Percentiles rank a stretch among this genome's conserved stretches.
Conservation (phyloP, 2,329 filamentous ascomycete genomes). For the Akanthomyces lecanii region DNA sequence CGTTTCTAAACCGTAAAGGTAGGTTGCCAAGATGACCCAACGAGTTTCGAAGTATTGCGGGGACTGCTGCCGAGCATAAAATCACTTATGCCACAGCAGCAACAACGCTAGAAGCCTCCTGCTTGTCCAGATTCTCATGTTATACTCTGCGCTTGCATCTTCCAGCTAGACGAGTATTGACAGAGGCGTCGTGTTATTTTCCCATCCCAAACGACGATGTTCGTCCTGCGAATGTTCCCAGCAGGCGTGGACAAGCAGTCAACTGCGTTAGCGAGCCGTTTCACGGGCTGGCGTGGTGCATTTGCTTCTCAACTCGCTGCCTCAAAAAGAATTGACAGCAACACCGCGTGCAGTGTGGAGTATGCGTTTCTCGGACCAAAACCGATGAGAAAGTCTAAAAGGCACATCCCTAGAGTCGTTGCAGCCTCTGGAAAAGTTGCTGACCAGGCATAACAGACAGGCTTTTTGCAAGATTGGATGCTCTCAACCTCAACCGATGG, state of each 20-base stretch:
- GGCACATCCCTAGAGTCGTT: constrained; percentile 15
- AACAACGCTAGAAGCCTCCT: constrained; percentile 2
- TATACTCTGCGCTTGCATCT: not conserved
- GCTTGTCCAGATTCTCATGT: not conserved
- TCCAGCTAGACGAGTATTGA: not conserved
- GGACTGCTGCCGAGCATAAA: constrained; percentile 2
- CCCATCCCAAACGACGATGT: not conserved
- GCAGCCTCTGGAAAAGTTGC: constrained; percentile 30
- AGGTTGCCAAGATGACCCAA: not conserved
- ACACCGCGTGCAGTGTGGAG: constrained; percentile 3
- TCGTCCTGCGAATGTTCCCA: not conserved
- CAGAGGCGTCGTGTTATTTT: not conserved
- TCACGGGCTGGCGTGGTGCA: not conserved
- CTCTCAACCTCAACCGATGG: constrained; percentile 25
- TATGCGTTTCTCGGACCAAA: constrained; percentile 17
- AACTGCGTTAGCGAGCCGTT: constrained; percentile 1
- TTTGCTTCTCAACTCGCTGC: constrained; percentile 12
- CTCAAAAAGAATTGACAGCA: constrained; percentile 13
- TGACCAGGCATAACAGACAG: constrained; percentile 45
- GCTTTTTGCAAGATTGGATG: constrained; percentile 22
- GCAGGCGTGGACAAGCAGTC: constrained; percentile 10
- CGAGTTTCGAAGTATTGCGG: constrained; percentile 10
- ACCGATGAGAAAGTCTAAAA: constrained; percentile 14
- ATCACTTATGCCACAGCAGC: constrained; percentile 7
- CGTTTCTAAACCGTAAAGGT: constrained; percentile 6